A percentile compares a stretch with the other conserved stretches of the same genome.
Conservation (phyloP, 129 eudicot genomes). For the Flaveria sonorensis region DNA sequence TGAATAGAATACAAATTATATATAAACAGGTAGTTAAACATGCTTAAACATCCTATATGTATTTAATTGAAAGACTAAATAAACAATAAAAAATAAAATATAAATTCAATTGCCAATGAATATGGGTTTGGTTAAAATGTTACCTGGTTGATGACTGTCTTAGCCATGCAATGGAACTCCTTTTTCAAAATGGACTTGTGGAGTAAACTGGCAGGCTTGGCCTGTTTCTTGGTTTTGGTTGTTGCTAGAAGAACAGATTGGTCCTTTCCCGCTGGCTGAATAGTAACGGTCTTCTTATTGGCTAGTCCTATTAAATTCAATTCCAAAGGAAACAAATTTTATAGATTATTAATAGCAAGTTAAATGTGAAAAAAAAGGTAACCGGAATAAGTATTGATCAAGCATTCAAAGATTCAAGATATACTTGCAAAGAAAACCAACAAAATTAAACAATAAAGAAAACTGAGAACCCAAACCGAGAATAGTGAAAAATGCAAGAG, state of each 20-base stretch:
- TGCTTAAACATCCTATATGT: too few species aligned
- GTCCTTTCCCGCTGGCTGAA: conserved; percentile 85
- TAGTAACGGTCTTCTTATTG: conserved; percentile 90
- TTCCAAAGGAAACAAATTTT: background rate
- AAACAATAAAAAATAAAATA: too few species aligned
- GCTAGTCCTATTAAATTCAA: conserved; percentile 57
- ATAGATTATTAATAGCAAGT: background rate
- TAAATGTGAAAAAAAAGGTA: background rate
- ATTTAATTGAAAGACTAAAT: too few species aligned
- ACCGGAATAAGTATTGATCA: background rate
- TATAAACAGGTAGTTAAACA: too few species aligned
- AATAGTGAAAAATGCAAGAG: too few species aligned
- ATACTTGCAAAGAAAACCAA: background rate
- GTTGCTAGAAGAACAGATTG: conserved; percentile 81
- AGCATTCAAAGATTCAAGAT: background rate
- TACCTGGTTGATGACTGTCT: conserved; percentile 95
- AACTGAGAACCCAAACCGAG: too few species aligned
- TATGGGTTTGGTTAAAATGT: background rate
- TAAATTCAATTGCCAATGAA: too few species aligned
- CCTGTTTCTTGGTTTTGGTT: conserved; percentile 79
- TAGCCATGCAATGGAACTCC: conserved; percentile 87
- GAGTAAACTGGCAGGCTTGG: conserved; percentile 69
- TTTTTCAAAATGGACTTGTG: conserved; percentile 94
- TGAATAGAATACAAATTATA: too few species aligned
- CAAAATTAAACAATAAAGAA: background rate